These are phyloP conservation scores for Artemisia argyi DNA, from an alignment of 129 eudicot species.

Conservation along the genomic window DNA sequence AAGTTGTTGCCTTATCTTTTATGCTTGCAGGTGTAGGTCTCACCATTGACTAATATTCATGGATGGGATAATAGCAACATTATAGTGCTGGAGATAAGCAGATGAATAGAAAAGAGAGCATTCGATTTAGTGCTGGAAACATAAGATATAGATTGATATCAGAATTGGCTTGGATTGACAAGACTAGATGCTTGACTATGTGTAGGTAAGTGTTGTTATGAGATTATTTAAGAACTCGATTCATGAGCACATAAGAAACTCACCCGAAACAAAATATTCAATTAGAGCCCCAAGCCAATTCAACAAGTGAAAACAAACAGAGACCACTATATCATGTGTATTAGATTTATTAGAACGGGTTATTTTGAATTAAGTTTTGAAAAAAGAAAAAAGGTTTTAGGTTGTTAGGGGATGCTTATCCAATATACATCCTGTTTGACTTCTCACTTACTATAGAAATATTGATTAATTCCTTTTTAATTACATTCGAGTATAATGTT, in stretches of 20 bases:
- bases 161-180: neutral
- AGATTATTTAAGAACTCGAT: constrained; percentile 13
- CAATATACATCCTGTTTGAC: too few species aligned
- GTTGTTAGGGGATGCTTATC: too few species aligned
- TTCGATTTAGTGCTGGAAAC: constrained; percentile 2
- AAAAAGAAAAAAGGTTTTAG: too few species aligned
- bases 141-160: neutral
- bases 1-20: neutral
- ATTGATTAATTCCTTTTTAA: too few species aligned
- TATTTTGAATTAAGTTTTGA: too few species aligned
- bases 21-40: constrained; percentile 12
- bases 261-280: too few species aligned
- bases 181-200: neutral
- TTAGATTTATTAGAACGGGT: too few species aligned
- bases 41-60: constrained; percentile 3
- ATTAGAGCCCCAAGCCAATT: too few species aligned
- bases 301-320: too few species aligned
- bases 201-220: constrained; percentile 6
- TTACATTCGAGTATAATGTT: too few species aligned
- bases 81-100: constrained; percentile 13
- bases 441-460: too few species aligned
- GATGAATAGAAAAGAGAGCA: neutral
- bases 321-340: too few species aligned
- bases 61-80: neutral
- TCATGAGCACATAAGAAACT: neutral